Conservation (phyloP, 176 grass and related monocot species). For the Aegilops bicornis region DNA sequence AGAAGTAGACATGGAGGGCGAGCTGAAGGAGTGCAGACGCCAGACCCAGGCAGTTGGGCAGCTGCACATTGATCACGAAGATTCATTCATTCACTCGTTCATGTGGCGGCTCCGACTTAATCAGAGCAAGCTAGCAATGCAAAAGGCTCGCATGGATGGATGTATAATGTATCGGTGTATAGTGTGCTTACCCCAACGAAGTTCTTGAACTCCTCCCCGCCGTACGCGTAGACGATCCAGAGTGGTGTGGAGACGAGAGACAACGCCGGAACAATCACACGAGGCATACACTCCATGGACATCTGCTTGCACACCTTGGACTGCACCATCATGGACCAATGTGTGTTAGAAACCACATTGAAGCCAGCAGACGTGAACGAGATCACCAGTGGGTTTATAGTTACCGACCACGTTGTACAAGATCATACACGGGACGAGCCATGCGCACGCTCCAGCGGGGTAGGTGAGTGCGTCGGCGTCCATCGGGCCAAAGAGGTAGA, state of each 20-base stretch:
- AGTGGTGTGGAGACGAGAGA: background rate
- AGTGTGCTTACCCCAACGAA: background rate
- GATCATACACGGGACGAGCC: background rate
- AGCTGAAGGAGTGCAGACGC: background rate
- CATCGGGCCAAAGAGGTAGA: no score
- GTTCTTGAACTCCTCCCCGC: background rate
- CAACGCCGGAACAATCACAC: background rate
- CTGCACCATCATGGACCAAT: background rate
- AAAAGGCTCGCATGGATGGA: background rate
- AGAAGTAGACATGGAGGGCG: background rate
- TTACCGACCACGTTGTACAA: background rate
- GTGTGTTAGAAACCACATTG: background rate
- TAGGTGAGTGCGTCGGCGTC: background rate
- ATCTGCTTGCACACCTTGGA: background rate
- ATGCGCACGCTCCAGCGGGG: background rate
- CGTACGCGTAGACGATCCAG: background rate
- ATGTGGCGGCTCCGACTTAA: background rate
- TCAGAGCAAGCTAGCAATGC: no score
- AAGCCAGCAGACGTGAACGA: background rate
- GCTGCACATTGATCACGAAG: background rate
- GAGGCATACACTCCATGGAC: background rate
- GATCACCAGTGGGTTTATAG: no score
- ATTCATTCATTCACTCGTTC: background rate
- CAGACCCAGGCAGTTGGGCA: background rate
- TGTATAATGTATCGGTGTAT: no score